phyloP scores from a whole-genome alignment of 2,329 filamentous ascomycete genomes.

The Botrytis aclada region DNA sequence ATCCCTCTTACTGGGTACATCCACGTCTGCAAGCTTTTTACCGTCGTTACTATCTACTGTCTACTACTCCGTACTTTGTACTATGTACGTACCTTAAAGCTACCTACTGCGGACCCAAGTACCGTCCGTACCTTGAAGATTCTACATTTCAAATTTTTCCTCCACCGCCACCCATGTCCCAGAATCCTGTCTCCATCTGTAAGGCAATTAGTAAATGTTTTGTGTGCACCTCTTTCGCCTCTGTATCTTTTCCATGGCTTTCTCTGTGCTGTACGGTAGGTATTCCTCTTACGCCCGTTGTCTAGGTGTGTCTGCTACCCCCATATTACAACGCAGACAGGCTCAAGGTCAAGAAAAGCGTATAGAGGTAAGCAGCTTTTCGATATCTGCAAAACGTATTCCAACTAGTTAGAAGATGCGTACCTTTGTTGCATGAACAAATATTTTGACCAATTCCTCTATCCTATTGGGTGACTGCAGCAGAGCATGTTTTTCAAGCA shows the following conservation, averaged over 20 bases:
- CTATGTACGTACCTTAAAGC: background rate
- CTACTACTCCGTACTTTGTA: background rate
- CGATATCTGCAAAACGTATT: background rate
- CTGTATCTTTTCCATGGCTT: background rate
- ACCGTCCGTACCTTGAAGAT: background rate
- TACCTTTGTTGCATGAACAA: constrained; percentile 82
- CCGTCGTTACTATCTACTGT: background rate
- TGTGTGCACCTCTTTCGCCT: background rate
- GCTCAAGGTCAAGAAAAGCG: background rate
- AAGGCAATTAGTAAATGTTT: constrained; percentile 11
- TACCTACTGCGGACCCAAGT: background rate
- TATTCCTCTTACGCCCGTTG: background rate
- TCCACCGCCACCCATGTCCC: constrained; percentile 58
- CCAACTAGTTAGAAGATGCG: constrained; percentile 33
- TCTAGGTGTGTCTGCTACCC: background rate
- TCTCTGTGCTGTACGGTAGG: background rate
- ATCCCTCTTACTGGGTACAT: background rate
- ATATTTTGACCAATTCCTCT: constrained; percentile 80
- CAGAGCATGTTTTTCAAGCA: constrained; percentile 73
- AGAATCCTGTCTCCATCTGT: constrained; percentile 72
- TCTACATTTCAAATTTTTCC: background rate
- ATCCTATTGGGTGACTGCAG: constrained; percentile 71
- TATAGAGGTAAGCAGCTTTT: background rate
- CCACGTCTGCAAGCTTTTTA: background rate
- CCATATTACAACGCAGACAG: background rate